Percentiles rank a stretch among this genome's conserved stretches.
These are phyloP conservation scores for Nakaseomyces glabratus DNA, from an alignment of 1,139 yeast genomes.

Conservation along the genomic window DNA sequence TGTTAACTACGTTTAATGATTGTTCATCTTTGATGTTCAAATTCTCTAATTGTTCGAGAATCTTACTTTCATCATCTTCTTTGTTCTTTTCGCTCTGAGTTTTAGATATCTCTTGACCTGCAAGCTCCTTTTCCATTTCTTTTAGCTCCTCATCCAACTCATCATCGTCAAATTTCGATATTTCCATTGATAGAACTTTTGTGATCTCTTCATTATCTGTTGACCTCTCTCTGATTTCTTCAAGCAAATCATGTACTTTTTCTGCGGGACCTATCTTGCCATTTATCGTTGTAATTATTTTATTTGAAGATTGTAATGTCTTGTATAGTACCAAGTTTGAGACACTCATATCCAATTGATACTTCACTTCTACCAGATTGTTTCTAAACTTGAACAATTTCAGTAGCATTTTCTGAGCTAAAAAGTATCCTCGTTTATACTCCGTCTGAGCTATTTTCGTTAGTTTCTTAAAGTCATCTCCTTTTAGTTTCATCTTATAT, in stretches of 20 bases:
- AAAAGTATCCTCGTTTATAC: constrained; percentile 27
- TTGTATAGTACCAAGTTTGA: constrained; percentile 36
- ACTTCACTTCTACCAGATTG: constrained; percentile 35
- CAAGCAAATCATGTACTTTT: constrained; percentile 35
- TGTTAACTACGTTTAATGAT: too few relatives aligned
- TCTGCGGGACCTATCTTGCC: constrained; percentile 32
- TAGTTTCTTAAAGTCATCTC: constrained; percentile 8
- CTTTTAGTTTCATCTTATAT: constrained; percentile 11
- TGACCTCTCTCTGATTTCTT: constrained; percentile 38
- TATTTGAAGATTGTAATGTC: constrained; percentile 35
- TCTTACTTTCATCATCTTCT: constrained; percentile 1
- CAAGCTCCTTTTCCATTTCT: background rate
- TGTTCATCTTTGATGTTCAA: background rate
- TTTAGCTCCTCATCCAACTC: constrained; percentile 5
- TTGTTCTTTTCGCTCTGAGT: background rate
- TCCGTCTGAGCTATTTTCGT: constrained; percentile 16
- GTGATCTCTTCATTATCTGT: constrained; percentile 33
- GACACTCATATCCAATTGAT: constrained; percentile 42
- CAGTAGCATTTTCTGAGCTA: constrained; percentile 31
- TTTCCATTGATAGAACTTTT: constrained; percentile 13
- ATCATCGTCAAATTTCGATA: constrained; percentile 5
- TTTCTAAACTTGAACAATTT: constrained; percentile 31
- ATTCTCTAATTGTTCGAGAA: constrained; percentile 2
- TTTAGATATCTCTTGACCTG: background rate
- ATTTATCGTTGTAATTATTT: constrained; percentile 27